Conservation (phyloP, 78 protist genomes). For the Dictyostelium citrinum region DNA sequence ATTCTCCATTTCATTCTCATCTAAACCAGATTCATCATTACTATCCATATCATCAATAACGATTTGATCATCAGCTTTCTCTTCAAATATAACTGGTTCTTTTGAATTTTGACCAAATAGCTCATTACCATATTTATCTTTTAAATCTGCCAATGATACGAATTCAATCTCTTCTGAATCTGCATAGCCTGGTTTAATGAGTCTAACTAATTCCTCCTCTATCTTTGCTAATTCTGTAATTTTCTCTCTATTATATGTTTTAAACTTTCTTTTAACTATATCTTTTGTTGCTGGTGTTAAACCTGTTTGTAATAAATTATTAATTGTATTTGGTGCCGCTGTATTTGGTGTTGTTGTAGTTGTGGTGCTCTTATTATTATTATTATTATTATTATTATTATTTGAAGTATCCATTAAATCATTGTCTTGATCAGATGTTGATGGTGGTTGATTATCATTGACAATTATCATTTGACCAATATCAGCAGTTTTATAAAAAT, state of each 20-base stretch:
- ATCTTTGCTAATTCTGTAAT: conserved; percentile 39
- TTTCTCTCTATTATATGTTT: conserved; percentile 4
- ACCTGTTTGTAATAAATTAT: conserved; percentile 8
- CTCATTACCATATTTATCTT: conserved; percentile 38
- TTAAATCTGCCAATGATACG: conserved; percentile 13
- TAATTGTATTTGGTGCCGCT: too few relatives aligned
- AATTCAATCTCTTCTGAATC: conserved; percentile 52
- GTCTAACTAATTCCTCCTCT: conserved; percentile 49
- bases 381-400: not conserved
- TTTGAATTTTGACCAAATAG: conserved; percentile 15
- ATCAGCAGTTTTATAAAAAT: conserved; percentile 66
- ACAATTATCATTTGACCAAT: conserved; percentile 70
- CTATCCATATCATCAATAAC: conserved; percentile 14
- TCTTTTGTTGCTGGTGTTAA: conserved; percentile 51
- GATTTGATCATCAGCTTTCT: conserved; percentile 52
- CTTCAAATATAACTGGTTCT: conserved; percentile 53
- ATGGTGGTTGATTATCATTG: not conserved
- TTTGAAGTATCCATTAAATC: not conserved
- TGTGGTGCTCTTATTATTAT: not conserved
- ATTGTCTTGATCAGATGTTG: not conserved
- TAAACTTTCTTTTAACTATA: conserved; percentile 25
- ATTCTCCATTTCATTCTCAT: not conserved
- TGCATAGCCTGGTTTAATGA: conserved; percentile 23
- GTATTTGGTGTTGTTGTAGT: not conserved
- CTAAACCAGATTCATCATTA: not conserved